phyloP scores from a whole-genome alignment of 2,329 filamentous ascomycete species.

The Penicillium sp. region DNA sequence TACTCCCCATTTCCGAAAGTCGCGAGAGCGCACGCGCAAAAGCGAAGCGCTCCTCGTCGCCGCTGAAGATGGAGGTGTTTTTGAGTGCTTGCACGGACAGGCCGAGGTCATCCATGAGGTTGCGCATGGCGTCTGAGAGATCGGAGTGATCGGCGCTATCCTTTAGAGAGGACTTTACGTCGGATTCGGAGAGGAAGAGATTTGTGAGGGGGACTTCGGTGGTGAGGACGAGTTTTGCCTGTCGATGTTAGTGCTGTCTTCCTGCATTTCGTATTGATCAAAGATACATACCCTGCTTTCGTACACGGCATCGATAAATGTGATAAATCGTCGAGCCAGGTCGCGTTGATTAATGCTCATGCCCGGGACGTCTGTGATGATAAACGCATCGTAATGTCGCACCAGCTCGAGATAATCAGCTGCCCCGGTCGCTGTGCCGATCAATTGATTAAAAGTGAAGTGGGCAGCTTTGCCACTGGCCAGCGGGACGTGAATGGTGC shows the following conservation, averaged over 20 bases:
- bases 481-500: conserved; percentile 77
- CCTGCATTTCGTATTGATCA: background rate
- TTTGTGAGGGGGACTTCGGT: conserved; percentile 77
- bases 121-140: conserved; percentile 65
- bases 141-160: conserved; percentile 44
- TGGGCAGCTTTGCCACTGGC: conserved; percentile 83
- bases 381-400: conserved; percentile 82
- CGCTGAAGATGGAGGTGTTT: conserved; percentile 78
- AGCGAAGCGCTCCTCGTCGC: conserved; percentile 93
- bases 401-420: conserved; percentile 93
- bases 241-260: conserved; percentile 19
- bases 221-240: conserved; percentile 93
- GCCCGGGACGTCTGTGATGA: conserved; percentile 82
- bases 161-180: conserved; percentile 56
- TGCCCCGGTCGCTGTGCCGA: conserved; percentile 79
- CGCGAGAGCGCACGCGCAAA: conserved; percentile 84
- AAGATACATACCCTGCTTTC: conserved; percentile 54
- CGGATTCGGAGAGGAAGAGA: conserved; percentile 72
- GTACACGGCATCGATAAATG: conserved; percentile 94
- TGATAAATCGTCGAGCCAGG: conserved; percentile 88
- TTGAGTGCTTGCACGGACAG: conserved; percentile 80
- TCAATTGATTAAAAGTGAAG: conserved; percentile 90
- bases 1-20: conserved; percentile 85
- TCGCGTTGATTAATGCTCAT: conserved; percentile 87
- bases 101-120: conserved; percentile 80